Evolutionary conservation across 1,284 basidiomycete genomes (phyloP).

Genomic region (Stygiomarasmius scandens): DNA sequence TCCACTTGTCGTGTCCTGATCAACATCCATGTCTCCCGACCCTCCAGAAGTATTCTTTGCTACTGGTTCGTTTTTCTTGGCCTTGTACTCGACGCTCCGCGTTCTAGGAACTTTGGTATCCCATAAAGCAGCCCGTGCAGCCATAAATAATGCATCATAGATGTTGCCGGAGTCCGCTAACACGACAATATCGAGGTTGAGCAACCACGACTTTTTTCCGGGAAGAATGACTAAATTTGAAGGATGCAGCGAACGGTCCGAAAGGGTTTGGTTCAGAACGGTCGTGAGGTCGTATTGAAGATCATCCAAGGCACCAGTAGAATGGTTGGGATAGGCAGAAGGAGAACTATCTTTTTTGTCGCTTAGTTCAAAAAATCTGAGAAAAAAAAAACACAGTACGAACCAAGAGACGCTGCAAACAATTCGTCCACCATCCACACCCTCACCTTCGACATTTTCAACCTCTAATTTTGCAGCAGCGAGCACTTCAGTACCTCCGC

Average conservation of each 20-base stretch:
- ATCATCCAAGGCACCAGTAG: slow-evolving; percentile 65
- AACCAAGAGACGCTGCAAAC: slow-evolving; percentile 76
- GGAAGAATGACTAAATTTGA: slow-evolving; percentile 64
- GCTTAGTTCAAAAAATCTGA: slow-evolving; percentile 26
- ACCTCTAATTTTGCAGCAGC: slow-evolving; percentile 78
- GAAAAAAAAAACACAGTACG: slow-evolving; percentile 29
- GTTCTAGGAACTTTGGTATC: slow-evolving; percentile 80
- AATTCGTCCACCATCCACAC: slow-evolving; percentile 60
- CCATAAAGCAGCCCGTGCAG: slow-evolving; percentile 73
- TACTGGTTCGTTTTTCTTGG: slow-evolving; percentile 20
- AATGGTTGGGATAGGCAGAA: slow-evolving; percentile 72
- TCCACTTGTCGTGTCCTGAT: slow-evolving; percentile 49
- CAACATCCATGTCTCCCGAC: slow-evolving; percentile 55
- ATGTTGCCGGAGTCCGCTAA: slow-evolving; percentile 74
- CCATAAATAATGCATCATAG: slow-evolving; percentile 76
- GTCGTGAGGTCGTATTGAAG: slow-evolving; percentile 69
- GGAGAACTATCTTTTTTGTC: slow-evolving; percentile 63
- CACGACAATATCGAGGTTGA: slow-evolving; percentile 70
- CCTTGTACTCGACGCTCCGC: slow-evolving; percentile 61
- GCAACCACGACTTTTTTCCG: slow-evolving; percentile 67
- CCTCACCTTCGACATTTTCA: slow-evolving; percentile 49
- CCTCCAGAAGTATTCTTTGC: slow-evolving; percentile 24
- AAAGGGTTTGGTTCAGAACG: slow-evolving; percentile 58
- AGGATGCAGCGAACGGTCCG: slow-evolving; percentile 64
- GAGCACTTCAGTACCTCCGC: slow-evolving; percentile 69